Evolutionary conservation across 306 rosid genomes (phyloP), one percentile per base, ranked within the genome.

Genomic region (Pueraria montana): DNA sequence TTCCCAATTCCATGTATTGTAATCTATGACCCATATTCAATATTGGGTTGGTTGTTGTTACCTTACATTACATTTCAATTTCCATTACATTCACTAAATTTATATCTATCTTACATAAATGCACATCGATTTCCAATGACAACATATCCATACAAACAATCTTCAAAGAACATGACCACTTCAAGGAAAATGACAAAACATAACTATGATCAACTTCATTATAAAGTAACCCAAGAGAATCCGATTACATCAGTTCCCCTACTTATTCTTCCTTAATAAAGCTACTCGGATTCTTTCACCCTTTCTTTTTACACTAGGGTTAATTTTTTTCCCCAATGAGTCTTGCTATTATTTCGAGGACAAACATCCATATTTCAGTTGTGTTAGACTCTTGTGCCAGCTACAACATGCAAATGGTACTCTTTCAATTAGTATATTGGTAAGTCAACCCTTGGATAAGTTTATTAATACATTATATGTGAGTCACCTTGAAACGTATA

Each of bases 171-270:
- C 64, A 27, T 46, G 50, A 43, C 30, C 82, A 56, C 46, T 67
- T 30, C 38, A 76, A 76, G 78, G 78, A 87, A 80, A 87, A 83
- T 64, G 87, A 87, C 87, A 83, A 80, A 80, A 32, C 87, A 74
- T 46, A 59, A 72, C 69, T 70, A 24, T 76, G 71, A 83, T 87
- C 89, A 80, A 77, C 87, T 80, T 83, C 87, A 46, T 65, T 76
- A 36, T 83, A 83, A 86, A 83, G 87, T 82, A 64, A 32, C 80
- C 56, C 65, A 30, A 62, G 80, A 83, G 85, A 79, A 79, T 83
- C 89, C 74, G 30, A 56, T 76, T 82, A 52, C 65, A 64, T 84
- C 77, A 17, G 38, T 56, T 58, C 5, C 34, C 58, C 55, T 36
- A 27, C 74, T 59, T 63, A 42, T 85, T 70, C 71, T 81, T 81